These are phyloP conservation scores for Heliamphora pulchella DNA, from an alignment of 179 eudicot genomes.

Conservation along the genomic window DNA sequence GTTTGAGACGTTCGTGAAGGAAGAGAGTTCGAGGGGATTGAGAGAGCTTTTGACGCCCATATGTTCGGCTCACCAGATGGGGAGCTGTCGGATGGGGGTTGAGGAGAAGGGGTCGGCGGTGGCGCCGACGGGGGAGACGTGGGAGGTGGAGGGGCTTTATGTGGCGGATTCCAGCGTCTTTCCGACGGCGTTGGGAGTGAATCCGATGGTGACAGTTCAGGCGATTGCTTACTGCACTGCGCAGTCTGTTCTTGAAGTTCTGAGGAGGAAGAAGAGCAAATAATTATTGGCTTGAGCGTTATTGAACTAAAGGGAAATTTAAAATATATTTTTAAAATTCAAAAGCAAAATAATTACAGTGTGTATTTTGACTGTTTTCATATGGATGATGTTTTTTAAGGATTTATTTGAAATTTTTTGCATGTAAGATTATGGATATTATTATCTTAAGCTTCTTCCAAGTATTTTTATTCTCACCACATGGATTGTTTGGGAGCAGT, in stretches of 20 bases:
- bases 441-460: too few relatives aligned
- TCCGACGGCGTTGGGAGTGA: constrained; percentile 71
- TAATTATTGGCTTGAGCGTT: too few relatives aligned
- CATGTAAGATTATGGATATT: too few relatives aligned
- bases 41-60: constrained; percentile 25
- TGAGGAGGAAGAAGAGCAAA: constrained; percentile 29
- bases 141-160: constrained; percentile 67
- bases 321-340: too few relatives aligned
- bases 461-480: too few relatives aligned
- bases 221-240: constrained; percentile 65
- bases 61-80: constrained; percentile 73
- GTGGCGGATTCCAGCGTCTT: constrained; percentile 71
- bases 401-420: too few relatives aligned
- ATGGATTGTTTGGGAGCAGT: too few relatives aligned
- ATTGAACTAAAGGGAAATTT: too few relatives aligned
- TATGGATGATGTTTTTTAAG: too few relatives aligned
- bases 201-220: constrained; percentile 73
- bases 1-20: constrained; percentile 53
- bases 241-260: constrained; percentile 40
- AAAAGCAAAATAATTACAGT: too few relatives aligned
- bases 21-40: constrained; percentile 39
- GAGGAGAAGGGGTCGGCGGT: constrained; percentile 42
- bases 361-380: too few relatives aligned
- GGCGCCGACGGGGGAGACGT: constrained; percentile 49
- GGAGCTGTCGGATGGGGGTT: constrained; percentile 62